These are phyloP conservation scores for Penicillium angulare DNA, from an alignment of 495 filamentous ascomycete genomes.

Conservation along the genomic window DNA sequence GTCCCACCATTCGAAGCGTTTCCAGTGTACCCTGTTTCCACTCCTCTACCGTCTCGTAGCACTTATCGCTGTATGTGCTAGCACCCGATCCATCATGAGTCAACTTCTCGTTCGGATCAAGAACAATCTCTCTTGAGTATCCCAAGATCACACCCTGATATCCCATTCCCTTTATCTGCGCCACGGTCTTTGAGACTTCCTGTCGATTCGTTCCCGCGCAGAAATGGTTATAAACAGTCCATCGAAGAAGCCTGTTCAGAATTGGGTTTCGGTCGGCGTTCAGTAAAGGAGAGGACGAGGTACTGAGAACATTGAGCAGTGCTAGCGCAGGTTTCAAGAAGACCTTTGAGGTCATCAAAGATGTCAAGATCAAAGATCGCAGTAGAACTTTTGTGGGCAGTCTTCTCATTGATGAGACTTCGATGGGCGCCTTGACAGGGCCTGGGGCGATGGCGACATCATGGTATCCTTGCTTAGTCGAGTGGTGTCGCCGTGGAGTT, in stretches of 20 bases:
- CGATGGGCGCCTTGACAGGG: constrained; percentile 7
- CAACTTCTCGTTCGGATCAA: constrained; percentile 47
- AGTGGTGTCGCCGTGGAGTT: constrained; percentile 12
- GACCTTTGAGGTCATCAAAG: constrained; percentile 69
- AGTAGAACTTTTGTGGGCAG: constrained; percentile 67
- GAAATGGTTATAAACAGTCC: constrained; percentile 82
- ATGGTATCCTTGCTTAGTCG: constrained; percentile 19
- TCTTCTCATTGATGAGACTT: constrained; percentile 55
- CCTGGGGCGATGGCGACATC: constrained; percentile 7
- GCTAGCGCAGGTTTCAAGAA: constrained; percentile 64
- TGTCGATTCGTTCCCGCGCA: constrained; percentile 69
- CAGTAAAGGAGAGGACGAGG: constrained; percentile 56
- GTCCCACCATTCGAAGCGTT: constrained; percentile 61
- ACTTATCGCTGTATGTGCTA: constrained; percentile 17
- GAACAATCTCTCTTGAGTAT: constrained; percentile 73
- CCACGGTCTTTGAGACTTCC: constrained; percentile 62
- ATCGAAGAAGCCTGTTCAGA: constrained; percentile 60
- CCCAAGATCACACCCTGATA: constrained; percentile 78
- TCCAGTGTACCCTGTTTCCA: constrained; percentile 71
- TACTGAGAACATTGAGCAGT: constrained; percentile 60
- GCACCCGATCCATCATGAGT: constrained; percentile 12
- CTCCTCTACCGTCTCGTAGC: constrained; percentile 53
- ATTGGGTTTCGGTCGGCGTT: constrained; percentile 59
- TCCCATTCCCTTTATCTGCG: constrained; percentile 61
- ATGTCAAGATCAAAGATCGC: constrained; percentile 71